Conservation (phyloP, 1,139 yeast species). For the Blastobotrys petasosporus region DNA sequence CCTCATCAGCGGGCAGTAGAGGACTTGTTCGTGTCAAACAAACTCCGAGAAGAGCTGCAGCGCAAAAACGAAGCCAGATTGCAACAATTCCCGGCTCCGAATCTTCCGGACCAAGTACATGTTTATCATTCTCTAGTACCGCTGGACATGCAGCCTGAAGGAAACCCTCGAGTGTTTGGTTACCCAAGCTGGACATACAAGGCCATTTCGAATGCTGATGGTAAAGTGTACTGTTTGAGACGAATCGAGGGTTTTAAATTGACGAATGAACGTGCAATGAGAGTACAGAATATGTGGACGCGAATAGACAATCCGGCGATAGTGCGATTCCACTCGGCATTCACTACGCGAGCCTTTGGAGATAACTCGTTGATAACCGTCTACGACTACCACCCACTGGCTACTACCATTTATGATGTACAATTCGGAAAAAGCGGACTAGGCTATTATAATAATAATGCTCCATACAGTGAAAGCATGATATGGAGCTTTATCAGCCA, state of each 20-base stretch:
- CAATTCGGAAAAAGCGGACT: constrained; percentile 44
- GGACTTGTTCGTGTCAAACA: constrained; percentile 65
- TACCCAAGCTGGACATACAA: constrained; percentile 64
- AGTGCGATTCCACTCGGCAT: constrained; percentile 70
- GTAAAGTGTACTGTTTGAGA: constrained; percentile 68
- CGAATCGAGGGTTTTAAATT: constrained; percentile 62
- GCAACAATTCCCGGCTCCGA: constrained; percentile 57
- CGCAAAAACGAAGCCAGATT: constrained; percentile 76
- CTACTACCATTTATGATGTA: constrained; percentile 51
- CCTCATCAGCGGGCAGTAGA: constrained; percentile 67
- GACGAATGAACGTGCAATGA: constrained; percentile 52
- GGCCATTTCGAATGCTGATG: constrained; percentile 74
- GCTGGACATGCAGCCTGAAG: constrained; percentile 57
- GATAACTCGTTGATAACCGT: constrained; percentile 55
- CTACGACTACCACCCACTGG: constrained; percentile 64
- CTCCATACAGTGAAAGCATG: constrained; percentile 31
- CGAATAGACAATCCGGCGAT: constrained; percentile 48
- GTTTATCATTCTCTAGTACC: constrained; percentile 85
- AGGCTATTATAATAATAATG: constrained; percentile 1
- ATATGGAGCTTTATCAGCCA: constrained; percentile 78
- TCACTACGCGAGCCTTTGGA: constrained; percentile 82
- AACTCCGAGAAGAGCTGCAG: constrained; percentile 65
- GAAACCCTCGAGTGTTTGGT: constrained; percentile 51
- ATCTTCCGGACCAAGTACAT: constrained; percentile 70
- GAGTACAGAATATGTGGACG: constrained; percentile 49